Base-by-base conservation (phyloP, 2,329 filamentous ascomycete genomes). In the Aspergillus amoenus region DNA sequence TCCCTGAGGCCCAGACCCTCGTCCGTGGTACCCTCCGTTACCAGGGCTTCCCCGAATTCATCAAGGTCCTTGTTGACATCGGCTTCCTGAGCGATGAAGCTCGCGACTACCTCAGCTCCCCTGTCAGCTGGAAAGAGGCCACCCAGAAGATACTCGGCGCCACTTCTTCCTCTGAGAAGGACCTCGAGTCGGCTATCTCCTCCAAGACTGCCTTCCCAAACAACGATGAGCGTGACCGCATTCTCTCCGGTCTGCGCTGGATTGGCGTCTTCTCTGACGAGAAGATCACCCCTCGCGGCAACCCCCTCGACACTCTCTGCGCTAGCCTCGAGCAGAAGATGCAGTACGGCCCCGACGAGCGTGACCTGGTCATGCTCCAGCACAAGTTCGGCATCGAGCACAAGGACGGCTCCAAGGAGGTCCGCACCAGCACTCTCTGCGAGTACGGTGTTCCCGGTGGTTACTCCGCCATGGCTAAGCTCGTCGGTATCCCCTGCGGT, bases 311-410 rank as follows among this genome's bases (percentile, higher is more conserved):
- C 75, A 93, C 90, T n/a, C 85, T 96, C 40, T 96, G 92, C 79
- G 91, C 90, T 32, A 89, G 87, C 3, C 84, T 96, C 30, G 91
- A 96, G 81, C 79, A 90, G 81, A 96, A 95, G 86, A 95, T 96
- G 90, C 84, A 90, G 76, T 96, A 88, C 75, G 88, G 84, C 70
- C 81, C 88, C 67, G 88, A 84, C 60, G 91, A 96, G 84, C 88
- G 92, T 58, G 92, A 96, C 75, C 80, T 95, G 64, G 89, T 94
- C 63, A 85, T 89, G 78, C 70, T 81, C 37, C 78, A 80, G 67
- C 78, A 80, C 68, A 78, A 75, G 79, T 95, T 96, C 73, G 87
- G 87, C 72, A 90, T 96, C 65, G 89, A 94, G 81, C 81, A 88
- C 77, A 87, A 88, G 76, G 89, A 94, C 72, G 91, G 91, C 68